These are phyloP conservation scores for Saccharomycopsis sp. DNA, from an alignment of 805 yeast species.

Conservation along the genomic window DNA sequence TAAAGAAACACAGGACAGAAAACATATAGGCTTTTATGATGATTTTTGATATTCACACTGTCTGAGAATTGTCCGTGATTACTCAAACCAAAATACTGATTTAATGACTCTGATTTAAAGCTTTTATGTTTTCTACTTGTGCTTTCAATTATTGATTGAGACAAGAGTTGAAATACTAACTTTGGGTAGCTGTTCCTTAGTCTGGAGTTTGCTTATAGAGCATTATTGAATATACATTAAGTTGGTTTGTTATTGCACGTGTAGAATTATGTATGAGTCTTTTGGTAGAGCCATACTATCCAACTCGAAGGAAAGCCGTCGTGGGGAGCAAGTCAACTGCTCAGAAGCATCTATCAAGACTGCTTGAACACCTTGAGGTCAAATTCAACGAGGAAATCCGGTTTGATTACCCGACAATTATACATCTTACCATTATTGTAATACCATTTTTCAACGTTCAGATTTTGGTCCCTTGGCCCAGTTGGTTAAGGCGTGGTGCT, in stretches of 20 bases:
- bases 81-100: constrained; percentile 2
- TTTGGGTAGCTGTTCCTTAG: background rate
- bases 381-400: too few species aligned
- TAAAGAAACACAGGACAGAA: background rate
- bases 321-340: too few species aligned
- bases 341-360: too few species aligned
- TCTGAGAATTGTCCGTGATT: constrained; percentile 1
- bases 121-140: background rate
- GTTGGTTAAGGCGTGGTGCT: constrained; percentile 40
- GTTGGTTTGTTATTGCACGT: too few species aligned
- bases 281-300: too few species aligned
- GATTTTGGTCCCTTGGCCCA: constrained; percentile 36
- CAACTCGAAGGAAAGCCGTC: too few species aligned
- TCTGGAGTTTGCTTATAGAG: background rate
- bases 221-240: too few species aligned
- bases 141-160: background rate
- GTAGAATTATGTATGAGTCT: too few species aligned
- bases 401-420: too few species aligned
- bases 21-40: background rate
- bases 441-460: too few species aligned
- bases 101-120: background rate
- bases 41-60: constrained; percentile 3
- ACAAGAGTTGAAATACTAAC: background rate
- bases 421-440: too few species aligned
- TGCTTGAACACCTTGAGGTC: too few species aligned